Percentiles rank a stretch among this genome's conserved stretches.
These are phyloP conservation scores for Mallotus japonicus DNA, from an alignment of 441 rosid species.

Conservation along the genomic window DNA sequence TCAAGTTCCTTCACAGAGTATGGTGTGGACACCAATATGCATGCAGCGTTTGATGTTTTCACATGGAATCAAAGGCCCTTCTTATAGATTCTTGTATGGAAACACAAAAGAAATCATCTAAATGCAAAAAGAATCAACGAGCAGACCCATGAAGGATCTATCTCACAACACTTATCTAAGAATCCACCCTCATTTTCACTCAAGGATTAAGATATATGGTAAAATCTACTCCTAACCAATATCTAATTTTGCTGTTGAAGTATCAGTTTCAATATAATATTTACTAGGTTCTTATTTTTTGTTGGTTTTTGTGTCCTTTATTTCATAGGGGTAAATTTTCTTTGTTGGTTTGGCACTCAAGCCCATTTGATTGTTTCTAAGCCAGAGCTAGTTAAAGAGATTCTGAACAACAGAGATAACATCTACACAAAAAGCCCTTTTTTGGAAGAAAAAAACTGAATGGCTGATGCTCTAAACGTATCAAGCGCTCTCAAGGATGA, in stretches of 20 bases:
- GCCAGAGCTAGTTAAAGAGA: conserved; percentile 29
- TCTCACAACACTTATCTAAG: conserved; percentile 31
- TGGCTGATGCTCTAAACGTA: too few relatives aligned
- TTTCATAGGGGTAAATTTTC: conserved; percentile 20
- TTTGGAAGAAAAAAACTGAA: too few relatives aligned
- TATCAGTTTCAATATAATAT: background rate
- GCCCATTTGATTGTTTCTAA: conserved; percentile 30
- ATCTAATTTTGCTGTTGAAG: background rate
- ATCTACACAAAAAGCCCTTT: too few relatives aligned
- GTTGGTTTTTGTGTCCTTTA: too few relatives aligned
- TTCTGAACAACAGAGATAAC: conserved; percentile 22
- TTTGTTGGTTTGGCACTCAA: conserved; percentile 32
- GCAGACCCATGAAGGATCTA: conserved; percentile 30
- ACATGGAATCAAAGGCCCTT: conserved; percentile 43
- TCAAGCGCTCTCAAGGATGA: too few relatives aligned
- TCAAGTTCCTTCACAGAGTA: conserved; percentile 14
- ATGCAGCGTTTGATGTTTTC: conserved; percentile 25
- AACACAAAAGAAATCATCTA: conserved; percentile 27
- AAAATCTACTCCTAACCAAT: background rate
- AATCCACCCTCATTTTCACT: conserved; percentile 29
- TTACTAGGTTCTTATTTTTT: conserved; percentile 11
- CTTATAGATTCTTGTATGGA: conserved; percentile 38
- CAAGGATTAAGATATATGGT: conserved; percentile 35
- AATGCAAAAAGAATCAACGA: conserved; percentile 28
- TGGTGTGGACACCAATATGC: conserved; percentile 39